Percentiles rank a stretch among this genome's conserved stretches.
Conservation (phyloP, 2,329 filamentous ascomycete species). For the Colletotrichum karsti region DNA sequence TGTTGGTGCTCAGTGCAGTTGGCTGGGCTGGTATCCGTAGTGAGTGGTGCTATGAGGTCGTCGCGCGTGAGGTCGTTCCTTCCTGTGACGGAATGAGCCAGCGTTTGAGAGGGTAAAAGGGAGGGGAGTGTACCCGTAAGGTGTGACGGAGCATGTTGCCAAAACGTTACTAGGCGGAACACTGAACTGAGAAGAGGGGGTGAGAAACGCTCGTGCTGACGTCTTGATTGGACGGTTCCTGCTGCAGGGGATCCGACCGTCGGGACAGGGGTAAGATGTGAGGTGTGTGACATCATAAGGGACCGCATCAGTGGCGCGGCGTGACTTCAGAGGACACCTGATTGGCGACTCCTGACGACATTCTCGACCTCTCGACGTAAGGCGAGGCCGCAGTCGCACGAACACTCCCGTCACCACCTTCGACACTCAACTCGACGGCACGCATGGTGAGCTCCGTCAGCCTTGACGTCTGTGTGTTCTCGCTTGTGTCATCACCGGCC, state of each 20-base stretch:
- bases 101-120: constrained; percentile 25
- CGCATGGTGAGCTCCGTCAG: constrained; percentile 18
- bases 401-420: neutral
- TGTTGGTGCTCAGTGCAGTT: no score
- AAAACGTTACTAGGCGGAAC: constrained; percentile 21
- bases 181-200: neutral
- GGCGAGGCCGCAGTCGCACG: neutral
- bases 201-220: neutral
- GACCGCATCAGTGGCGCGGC: constrained; percentile 18
- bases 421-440: no score
- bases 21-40: no score
- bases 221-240: no score
- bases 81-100: constrained; percentile 26
- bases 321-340: constrained; percentile 24
- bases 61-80: constrained; percentile 21
- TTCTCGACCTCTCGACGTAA: constrained; percentile 16
- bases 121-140: neutral
- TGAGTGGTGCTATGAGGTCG: constrained; percentile 26
- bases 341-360: constrained; percentile 27
- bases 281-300: constrained; percentile 20
- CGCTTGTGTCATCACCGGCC: neutral
- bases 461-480: constrained; percentile 26
- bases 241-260: constrained; percentile 13
- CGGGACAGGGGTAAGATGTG: neutral
- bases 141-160: constrained; percentile 19